Base-by-base conservation (phyloP, 306 rosid species). In the Astragalus glycyphyllos region DNA sequence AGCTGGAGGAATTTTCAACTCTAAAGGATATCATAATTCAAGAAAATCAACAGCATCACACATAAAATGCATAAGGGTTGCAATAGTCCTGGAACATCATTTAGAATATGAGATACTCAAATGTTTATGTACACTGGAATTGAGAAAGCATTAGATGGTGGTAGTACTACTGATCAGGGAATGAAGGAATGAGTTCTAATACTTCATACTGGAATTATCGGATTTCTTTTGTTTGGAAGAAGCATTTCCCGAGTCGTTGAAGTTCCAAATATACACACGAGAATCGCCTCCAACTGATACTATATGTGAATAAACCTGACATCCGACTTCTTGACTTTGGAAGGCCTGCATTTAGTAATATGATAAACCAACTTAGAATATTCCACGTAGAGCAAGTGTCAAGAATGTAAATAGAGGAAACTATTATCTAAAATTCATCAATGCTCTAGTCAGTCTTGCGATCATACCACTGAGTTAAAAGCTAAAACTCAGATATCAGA, bases 281-380 rank as follows among this genome's bases (percentile, higher is more conserved):
- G 90, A 87, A 77, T 94, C 99, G 23, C 79, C 92, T 51, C 91
- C 99, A 1, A 83, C 83, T 4, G 99, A 94, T 81, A 87, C 66
- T 65, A 91, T 80, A 58, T 84, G 95, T 83, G 57, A 89, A 89
- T 47, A 96, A 90, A 65, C 86, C 95, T 5, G 88, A 86, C 83
- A 72, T 84, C 58, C 91, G 99, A 73, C 97, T 81, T 64, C 95
- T 86, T 6, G 91, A 90, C 81, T 76, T 90, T 34, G 86, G 51
- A 81, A 81, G 89, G 42, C 90, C 96, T 90, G 84, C 73, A 53
- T 31, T 54, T 65, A 79, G 58, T 48, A 75, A 57, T 5, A 54
- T 42, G 54, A 77, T 48, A 41, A 66, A 70, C 63, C 58, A 44
- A 78, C 11, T 75, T 69, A 47, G 76, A 68, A 66, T 11, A 62